A percentile compares a stretch with the other conserved stretches of the same genome.
Evolutionary conservation across 2,329 filamentous ascomycete genomes (phyloP).

Genomic region (Alternaria solani): DNA sequence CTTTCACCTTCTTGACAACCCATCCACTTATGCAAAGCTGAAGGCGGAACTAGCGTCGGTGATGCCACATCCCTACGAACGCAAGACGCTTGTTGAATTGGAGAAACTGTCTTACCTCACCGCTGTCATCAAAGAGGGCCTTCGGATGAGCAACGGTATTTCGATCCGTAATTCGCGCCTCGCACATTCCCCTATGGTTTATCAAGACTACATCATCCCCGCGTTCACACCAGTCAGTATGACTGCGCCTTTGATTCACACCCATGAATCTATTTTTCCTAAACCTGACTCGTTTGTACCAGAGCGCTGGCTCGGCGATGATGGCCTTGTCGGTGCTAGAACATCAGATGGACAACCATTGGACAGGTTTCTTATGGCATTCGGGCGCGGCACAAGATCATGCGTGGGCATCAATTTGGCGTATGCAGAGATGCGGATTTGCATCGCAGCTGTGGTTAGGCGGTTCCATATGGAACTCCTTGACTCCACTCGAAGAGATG

Average conservation of each 20-base stretch:
- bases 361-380: not conserved
- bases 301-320: not conserved
- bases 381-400: not conserved
- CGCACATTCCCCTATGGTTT: not conserved
- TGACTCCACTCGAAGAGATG: not conserved
- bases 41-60: not conserved
- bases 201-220: not conserved
- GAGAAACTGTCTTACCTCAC: not conserved
- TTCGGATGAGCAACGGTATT: not conserved
- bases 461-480: conserved; percentile 32
- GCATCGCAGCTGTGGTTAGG: not conserved
- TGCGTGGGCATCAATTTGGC: not conserved
- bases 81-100: not conserved
- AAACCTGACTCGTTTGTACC: not conserved
- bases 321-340: not conserved
- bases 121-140: not conserved
- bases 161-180: not conserved
- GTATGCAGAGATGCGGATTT: not conserved
- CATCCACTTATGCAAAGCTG: not conserved
- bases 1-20: not conserved
- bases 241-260: not conserved
- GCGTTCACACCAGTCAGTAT: not conserved
- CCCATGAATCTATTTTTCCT: not conserved
- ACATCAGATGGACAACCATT: not conserved
- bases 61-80: not conserved